phyloP scores from a whole-genome alignment of 2,329 filamentous ascomycete species.

The Endocalyx cinctus region DNA sequence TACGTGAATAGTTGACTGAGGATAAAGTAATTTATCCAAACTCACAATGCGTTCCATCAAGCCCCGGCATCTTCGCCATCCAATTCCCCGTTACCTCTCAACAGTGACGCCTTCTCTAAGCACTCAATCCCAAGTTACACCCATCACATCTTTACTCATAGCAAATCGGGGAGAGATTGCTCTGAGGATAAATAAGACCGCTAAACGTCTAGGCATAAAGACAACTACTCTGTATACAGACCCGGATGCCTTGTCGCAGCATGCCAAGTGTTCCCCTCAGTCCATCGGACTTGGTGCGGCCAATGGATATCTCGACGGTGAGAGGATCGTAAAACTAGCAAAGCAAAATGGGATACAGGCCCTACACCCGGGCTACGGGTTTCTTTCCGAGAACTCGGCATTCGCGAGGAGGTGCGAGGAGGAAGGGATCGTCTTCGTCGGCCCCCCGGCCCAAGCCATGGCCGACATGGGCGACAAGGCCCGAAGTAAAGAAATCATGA shows the following conservation, averaged over 20 bases:
- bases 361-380: slow-evolving; percentile 95
- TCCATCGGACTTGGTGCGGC: slow-evolving; percentile 79
- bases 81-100: slow-evolving; percentile 35
- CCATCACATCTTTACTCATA: slow-evolving; percentile 79
- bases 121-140: slow-evolving; percentile 34
- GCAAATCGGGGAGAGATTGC: slow-evolving; percentile 97
- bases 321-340: slow-evolving; percentile 84
- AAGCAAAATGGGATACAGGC: slow-evolving; percentile 83
- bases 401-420: slow-evolving; percentile 87
- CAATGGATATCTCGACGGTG: slow-evolving; percentile 86
- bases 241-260: slow-evolving; percentile 80
- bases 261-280: slow-evolving; percentile 79
- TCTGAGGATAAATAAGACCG: slow-evolving; percentile 84
- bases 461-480: slow-evolving; percentile 66
- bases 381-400: slow-evolving; percentile 85
- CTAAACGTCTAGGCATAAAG: slow-evolving; percentile 79
- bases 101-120: slow-evolving; percentile 26
- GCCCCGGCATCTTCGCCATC: slow-evolving; percentile 43
- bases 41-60: slow-evolving; percentile 52
- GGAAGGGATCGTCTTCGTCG: slow-evolving; percentile 90
- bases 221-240: slow-evolving; percentile 96
- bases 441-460: slow-evolving; percentile 77
- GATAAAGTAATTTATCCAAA: too few relatives aligned
- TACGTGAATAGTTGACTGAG: too few relatives aligned
- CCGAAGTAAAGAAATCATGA: slow-evolving; percentile 92